Evolutionary conservation across 129 eudicot genomes (phyloP), one percentile per base, ranked within the genome.

Genomic region (Artemisia argyi): DNA sequence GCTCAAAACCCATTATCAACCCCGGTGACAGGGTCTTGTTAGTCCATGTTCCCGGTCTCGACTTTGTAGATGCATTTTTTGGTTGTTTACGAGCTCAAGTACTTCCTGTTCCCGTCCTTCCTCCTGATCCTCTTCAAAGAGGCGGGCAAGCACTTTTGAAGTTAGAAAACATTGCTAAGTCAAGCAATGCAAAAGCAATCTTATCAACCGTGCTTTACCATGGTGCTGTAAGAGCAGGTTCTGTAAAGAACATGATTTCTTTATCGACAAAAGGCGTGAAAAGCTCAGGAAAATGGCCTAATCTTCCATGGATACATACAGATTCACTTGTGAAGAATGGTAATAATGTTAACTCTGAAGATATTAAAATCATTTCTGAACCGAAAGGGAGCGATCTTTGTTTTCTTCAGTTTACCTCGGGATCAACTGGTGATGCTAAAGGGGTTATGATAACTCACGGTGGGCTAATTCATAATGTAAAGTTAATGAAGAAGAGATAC

Each of bases 371-470:
- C 4, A 48, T 46, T 18, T 71, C 78, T 54, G 84, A 82, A 49
- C 93, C 96, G 9, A 69, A 24, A 6, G 75, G 70, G 13, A 73
- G 65, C 7, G 91, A 91, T 44, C 69, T 91, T 11, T 91, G 97
- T 51, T 91, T 91, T 80, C 91, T 91, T 44, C 97, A 91, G 47
- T 91, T 91, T 73, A 91, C 97, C 5, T 91, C 97, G n/a, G 97
- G 97, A 35, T 91, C 97, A 10, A 91, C 97, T 3, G 97, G 97
- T 39, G 95, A 91, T 82, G 95, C 97, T 65, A 91, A 91, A 82
- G 97, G 97, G 39, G 97, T 91, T 49, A 85, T 91, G 91, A 91
- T 91, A 77, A 85, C 89, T 51, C 91, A 87, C 49, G 95, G 91
- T 1, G 95, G 97, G 35, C 65, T 91, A 14, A 87, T 91, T 70